Evolutionary conservation across 345 rosid genomes (phyloP).

Genomic region (Rhizophora apiculata): DNA sequence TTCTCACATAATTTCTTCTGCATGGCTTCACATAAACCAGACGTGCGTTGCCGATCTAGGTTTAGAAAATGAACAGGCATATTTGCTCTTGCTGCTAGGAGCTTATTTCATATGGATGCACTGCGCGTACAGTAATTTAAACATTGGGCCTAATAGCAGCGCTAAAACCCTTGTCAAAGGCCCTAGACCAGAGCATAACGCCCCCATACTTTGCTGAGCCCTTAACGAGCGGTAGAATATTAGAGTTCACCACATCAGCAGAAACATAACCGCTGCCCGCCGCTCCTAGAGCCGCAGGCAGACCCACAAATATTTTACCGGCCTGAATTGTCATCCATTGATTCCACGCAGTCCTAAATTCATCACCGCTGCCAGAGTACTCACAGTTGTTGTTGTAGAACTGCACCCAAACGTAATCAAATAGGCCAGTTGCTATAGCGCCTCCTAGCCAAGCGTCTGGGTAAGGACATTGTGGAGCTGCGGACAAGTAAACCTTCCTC

Average conservation of each 20-base stretch:
- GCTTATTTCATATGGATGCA: no score
- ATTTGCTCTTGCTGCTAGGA: no score
- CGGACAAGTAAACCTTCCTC: constrained; percentile 6
- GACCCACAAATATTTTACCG: constrained; percentile 17
- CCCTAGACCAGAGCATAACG: constrained; percentile 15
- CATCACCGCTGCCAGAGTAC: not conserved
- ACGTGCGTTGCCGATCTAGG: no score
- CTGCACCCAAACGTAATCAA: not conserved
- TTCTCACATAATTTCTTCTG: no score
- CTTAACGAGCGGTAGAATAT: constrained; percentile 25
- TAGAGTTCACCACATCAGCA: not conserved
- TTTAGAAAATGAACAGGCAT: no score
- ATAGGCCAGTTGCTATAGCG: not conserved
- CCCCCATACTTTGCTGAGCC: constrained; percentile 20
- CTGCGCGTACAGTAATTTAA: not conserved
- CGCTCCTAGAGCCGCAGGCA: constrained; percentile 22
- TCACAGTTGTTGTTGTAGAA: not conserved
- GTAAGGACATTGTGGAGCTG: constrained; percentile 9
- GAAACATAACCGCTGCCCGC: constrained; percentile 25
- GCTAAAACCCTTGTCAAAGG: constrained; percentile 18
- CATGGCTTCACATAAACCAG: no score
- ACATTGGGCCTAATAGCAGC: constrained; percentile 13
- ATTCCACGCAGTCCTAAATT: constrained; percentile 18
- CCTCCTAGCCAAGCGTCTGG: not conserved
- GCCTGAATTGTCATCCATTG: constrained; percentile 16